Conservation (phyloP, 192 early-diverging fungal species). For the Obelidium mucronatum region DNA sequence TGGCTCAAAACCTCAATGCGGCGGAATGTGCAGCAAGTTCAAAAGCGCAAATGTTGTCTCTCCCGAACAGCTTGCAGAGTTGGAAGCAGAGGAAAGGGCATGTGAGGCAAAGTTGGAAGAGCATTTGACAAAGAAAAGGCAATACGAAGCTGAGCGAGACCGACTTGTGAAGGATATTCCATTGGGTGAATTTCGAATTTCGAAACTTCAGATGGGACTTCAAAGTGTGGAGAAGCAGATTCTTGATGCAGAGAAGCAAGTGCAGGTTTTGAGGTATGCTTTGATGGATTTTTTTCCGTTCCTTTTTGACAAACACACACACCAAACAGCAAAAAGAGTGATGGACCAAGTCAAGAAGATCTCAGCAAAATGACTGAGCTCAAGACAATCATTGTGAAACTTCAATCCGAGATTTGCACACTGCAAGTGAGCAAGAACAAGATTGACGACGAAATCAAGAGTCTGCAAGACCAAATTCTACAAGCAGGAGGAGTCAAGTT, state of each 20-base stretch:
- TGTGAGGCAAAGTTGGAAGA: constrained; percentile 28
- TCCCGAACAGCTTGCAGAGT: neutral
- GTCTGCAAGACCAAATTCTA: constrained; percentile 88
- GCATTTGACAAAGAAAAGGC: constrained; percentile 3
- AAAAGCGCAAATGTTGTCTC: constrained; percentile 16
- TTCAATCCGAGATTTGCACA: constrained; percentile 18
- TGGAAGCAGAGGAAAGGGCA: constrained; percentile 29
- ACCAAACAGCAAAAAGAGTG: constrained; percentile 39
- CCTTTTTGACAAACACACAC: neutral
- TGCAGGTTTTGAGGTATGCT: constrained; percentile 61
- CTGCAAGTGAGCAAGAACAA: constrained; percentile 58
- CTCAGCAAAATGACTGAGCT: constrained; percentile 56
- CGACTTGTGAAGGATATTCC: constrained; percentile 45
- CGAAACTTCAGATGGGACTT: constrained; percentile 79
- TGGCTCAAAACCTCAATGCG: constrained; percentile 73
- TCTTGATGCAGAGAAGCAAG: constrained; percentile 70
- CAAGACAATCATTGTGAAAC: constrained; percentile 22
- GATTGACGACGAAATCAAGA: constrained; percentile 81
- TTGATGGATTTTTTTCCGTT: neutral
- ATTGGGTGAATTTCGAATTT: constrained; percentile 64
- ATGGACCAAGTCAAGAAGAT: constrained; percentile 46
- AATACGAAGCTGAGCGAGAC: constrained; percentile 36
- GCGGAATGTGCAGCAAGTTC: constrained; percentile 89
- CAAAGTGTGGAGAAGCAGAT: constrained; percentile 70
- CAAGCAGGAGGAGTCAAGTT: constrained; percentile 89